phyloP scores from a whole-genome alignment of 345 rosid species.

The Lumnitzera littorea region DNA sequence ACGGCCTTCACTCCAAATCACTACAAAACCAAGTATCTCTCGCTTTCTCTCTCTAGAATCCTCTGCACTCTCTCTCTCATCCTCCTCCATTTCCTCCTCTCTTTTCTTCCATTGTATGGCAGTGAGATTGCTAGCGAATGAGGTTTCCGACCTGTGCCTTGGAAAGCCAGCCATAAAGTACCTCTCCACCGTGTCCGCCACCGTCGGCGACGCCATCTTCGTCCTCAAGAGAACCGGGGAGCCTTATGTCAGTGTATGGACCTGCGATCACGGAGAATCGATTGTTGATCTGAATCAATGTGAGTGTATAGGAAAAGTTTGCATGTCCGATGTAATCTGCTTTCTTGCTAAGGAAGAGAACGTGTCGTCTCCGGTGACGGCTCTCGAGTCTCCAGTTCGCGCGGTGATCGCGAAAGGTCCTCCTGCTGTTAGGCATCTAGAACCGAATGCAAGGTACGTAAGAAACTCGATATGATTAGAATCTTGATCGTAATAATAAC shows the following conservation, averaged over 20 bases:
- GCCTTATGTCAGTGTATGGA: conserved; percentile 47
- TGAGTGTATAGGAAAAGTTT: conserved; percentile 58
- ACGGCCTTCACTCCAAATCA: no score
- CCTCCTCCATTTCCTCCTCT: neutral
- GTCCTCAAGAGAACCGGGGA: conserved; percentile 36
- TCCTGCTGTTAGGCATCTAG: conserved; percentile 38
- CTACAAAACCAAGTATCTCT: no score
- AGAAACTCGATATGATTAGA: neutral
- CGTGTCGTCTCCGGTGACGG: conserved; percentile 25
- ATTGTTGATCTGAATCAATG: conserved; percentile 17
- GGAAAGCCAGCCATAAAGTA: conserved; percentile 61
- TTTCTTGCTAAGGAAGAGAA: conserved; percentile 46
- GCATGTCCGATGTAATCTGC: conserved; percentile 55
- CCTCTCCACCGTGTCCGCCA: conserved; percentile 33
- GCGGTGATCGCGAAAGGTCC: conserved; percentile 24
- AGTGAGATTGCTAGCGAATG: conserved; percentile 33
- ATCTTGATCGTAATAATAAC: neutral
- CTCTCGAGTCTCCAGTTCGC: conserved; percentile 35
- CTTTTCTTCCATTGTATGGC: conserved; percentile 39
- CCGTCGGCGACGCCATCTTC: conserved; percentile 54
- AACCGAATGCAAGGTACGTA: conserved; percentile 45
- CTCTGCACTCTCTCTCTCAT: neutral
- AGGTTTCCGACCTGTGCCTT: conserved; percentile 54
- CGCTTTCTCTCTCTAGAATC: neutral
- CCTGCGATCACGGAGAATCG: conserved; percentile 26